Conservation (phyloP, 768 basidiomycete genomes). For the Pleurotus cornucopiae region DNA sequence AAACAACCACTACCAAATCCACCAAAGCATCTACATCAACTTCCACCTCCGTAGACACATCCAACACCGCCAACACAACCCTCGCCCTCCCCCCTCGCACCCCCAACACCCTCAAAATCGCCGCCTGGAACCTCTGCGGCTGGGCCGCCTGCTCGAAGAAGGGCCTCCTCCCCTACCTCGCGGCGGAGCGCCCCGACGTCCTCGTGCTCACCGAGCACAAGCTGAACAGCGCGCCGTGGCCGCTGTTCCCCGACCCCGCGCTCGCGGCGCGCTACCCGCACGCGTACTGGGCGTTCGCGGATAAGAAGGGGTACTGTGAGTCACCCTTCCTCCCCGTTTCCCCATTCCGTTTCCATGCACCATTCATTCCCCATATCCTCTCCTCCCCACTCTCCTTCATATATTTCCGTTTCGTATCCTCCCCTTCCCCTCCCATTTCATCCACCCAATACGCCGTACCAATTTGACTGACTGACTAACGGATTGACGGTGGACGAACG, state of each 20-base stretch:
- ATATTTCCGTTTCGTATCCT: too few relatives aligned
- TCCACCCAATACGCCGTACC: neutral
- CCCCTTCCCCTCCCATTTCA: too few relatives aligned
- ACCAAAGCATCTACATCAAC: neutral
- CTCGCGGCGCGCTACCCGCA: constrained; percentile 61
- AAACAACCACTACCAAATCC: neutral
- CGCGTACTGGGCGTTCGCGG: constrained; percentile 72
- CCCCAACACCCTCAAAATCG: constrained; percentile 48
- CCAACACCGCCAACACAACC: neutral
- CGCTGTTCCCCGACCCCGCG: constrained; percentile 38
- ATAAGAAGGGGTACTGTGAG: constrained; percentile 77
- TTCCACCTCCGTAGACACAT: neutral
- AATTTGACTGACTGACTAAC: neutral
- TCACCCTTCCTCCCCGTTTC: neutral
- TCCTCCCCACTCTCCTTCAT: too few relatives aligned
- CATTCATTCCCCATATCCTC: neutral
- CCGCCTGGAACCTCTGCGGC: constrained; percentile 80
- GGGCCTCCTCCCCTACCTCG: constrained; percentile 80
- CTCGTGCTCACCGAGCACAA: constrained; percentile 86
- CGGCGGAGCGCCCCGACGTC: constrained; percentile 84
- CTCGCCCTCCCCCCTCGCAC: constrained; percentile 43
- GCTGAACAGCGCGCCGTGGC: constrained; percentile 59
- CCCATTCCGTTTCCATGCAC: too few relatives aligned
- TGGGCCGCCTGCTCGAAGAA: constrained; percentile 75
- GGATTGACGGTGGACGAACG: neutral